phyloP scores from a whole-genome alignment of 768 basidiomycete genomes.

The Termitomyces sp. region DNA sequence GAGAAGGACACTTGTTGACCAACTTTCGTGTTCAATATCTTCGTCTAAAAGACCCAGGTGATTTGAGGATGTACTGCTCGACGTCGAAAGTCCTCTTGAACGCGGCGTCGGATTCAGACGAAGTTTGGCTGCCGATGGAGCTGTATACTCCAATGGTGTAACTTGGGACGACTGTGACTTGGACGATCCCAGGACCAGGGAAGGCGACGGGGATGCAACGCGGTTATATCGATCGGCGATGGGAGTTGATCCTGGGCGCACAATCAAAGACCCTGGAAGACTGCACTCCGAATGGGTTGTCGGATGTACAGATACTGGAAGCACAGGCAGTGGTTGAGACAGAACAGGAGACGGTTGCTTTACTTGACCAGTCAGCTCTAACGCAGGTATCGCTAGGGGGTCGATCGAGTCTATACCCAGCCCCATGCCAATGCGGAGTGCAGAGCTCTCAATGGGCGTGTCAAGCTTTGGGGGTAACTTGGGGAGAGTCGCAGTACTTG shows the following conservation, averaged over 20 bases:
- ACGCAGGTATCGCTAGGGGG: slow-evolving; percentile 17
- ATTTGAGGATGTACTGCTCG: slow-evolving; percentile 35
- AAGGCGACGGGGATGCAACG: slow-evolving; percentile 13
- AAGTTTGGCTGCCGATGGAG: slow-evolving; percentile 14
- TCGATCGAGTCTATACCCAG: slow-evolving; percentile 26
- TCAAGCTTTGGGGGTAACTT: slow-evolving; percentile 46
- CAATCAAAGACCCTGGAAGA: slow-evolving; percentile 5
- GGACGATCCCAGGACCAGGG: slow-evolving; percentile 12
- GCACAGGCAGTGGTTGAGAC: background rate
- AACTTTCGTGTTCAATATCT: slow-evolving; percentile 48
- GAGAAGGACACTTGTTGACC: slow-evolving; percentile 68
- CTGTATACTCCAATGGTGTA: slow-evolving; percentile 4
- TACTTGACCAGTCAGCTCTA: background rate
- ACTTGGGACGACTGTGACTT: slow-evolving; percentile 16
- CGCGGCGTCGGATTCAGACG: slow-evolving; percentile 18
- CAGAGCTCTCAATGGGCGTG: slow-evolving; percentile 54
- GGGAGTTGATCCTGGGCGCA: slow-evolving; percentile 23
- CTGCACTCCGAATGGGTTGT: slow-evolving; percentile 1
- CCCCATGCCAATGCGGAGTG: slow-evolving; percentile 35
- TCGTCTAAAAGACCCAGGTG: slow-evolving; percentile 42
- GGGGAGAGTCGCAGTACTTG: slow-evolving; percentile 33
- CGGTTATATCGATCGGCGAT: slow-evolving; percentile 30
- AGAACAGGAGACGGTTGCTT: background rate
- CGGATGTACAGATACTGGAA: background rate
- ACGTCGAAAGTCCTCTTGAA: slow-evolving; percentile 18